These are phyloP conservation scores for Petasospora rhodanensis DNA, from an alignment of 1,139 yeast species.

Conservation along the genomic window DNA sequence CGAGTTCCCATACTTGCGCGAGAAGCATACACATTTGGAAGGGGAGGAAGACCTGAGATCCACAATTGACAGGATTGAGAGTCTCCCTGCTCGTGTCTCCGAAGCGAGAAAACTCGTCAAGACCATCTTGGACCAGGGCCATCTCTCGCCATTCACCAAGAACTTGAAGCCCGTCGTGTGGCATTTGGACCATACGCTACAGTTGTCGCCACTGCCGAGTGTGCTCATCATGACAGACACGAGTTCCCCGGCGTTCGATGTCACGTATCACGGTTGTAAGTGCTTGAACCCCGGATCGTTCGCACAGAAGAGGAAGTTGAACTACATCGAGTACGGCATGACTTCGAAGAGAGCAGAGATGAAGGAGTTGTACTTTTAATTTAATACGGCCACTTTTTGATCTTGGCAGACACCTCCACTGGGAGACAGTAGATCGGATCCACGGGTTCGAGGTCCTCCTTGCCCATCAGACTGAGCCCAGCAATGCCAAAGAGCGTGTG, in stretches of 20 bases:
- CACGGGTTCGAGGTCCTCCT: constrained; percentile 49
- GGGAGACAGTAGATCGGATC: constrained; percentile 93
- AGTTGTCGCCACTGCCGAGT: constrained; percentile 78
- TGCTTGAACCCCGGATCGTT: constrained; percentile 69
- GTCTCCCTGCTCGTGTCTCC: constrained; percentile 34
- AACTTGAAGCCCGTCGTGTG: constrained; percentile 61
- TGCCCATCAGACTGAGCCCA: constrained; percentile 74
- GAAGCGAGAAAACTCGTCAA: constrained; percentile 76
- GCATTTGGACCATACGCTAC: constrained; percentile 63
- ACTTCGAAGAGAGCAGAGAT: constrained; percentile 45
- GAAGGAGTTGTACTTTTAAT: constrained; percentile 42
- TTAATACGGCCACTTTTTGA: constrained; percentile 44
- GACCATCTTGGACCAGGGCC: constrained; percentile 83
- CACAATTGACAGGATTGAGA: constrained; percentile 25
- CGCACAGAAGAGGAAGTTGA: constrained; percentile 43
- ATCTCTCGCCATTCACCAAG: constrained; percentile 71
- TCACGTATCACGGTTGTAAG: constrained; percentile 78
- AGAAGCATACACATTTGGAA: constrained; percentile 14
- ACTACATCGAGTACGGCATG: constrained; percentile 71
- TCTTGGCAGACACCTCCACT: constrained; percentile 37
- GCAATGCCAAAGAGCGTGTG: constrained; percentile 91
- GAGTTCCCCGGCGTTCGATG: constrained; percentile 65
- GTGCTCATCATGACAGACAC: constrained; percentile 62
- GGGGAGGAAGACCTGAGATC: neutral
- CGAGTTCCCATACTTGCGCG: constrained; percentile 36